These are phyloP conservation scores for Helicosporidium sp. DNA, from an alignment of 139 green algal genomes.

Conservation along the genomic window DNA sequence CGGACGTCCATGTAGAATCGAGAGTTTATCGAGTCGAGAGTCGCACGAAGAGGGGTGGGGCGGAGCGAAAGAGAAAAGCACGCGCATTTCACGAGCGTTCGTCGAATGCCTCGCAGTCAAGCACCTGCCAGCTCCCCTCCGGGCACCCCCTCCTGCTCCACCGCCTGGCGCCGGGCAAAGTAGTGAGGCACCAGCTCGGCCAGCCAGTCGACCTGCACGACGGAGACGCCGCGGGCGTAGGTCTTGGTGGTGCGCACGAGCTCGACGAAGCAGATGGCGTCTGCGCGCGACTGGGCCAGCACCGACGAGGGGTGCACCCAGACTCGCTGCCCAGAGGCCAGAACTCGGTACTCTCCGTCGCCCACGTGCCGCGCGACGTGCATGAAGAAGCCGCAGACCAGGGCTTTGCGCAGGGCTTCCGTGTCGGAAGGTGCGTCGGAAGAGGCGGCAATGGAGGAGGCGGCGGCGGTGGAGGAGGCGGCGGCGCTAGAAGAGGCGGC, in stretches of 20 bases:
- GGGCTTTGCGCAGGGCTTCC: constrained; percentile 25
- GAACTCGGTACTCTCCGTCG: constrained; percentile 48
- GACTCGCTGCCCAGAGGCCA: constrained; percentile 45
- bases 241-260: constrained; percentile 47
- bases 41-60: too few species aligned
- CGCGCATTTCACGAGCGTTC: too few species aligned
- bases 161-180: constrained; percentile 23
- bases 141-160: too few species aligned
- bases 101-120: too few species aligned
- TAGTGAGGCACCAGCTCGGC: constrained; percentile 50
- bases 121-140: too few species aligned
- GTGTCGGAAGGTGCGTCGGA: constrained; percentile 38
- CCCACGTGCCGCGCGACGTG: constrained; percentile 46
- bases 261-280: constrained; percentile 67
- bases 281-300: constrained; percentile 30
- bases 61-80: too few species aligned
- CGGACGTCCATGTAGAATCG: too few species aligned
- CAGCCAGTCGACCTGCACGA: constrained; percentile 52
- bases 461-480: constrained; percentile 12
- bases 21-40: too few species aligned
- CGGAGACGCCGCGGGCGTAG: constrained; percentile 43
- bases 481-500: constrained; percentile 40
- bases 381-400: constrained; percentile 55
- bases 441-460: constrained; percentile 19
- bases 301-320: constrained; percentile 64